phyloP scores from a whole-genome alignment of 192 early-diverging fungal genomes.

The Linnemannia elongata region DNA sequence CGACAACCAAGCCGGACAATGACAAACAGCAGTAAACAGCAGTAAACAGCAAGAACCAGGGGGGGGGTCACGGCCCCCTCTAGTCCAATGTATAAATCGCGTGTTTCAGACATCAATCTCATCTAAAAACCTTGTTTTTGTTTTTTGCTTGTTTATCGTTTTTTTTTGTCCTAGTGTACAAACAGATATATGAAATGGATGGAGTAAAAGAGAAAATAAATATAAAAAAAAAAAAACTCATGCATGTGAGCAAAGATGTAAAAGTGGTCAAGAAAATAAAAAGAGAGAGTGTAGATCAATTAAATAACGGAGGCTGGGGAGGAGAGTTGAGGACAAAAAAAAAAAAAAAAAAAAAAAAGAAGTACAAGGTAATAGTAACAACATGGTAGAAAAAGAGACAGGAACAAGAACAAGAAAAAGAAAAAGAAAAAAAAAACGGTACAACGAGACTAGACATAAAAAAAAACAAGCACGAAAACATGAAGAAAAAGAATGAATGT shows the following conservation, averaged over 20 bases:
- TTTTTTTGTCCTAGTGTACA: conserved; percentile 6
- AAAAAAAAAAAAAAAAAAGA: conserved; percentile 10
- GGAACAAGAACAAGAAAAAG: too few species aligned
- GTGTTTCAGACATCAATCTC: too few species aligned
- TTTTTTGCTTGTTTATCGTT: background rate
- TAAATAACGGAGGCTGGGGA: background rate
- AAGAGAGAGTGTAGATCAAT: background rate
- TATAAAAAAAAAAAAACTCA: background rate
- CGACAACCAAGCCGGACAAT: too few species aligned
- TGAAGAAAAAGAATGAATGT: background rate
- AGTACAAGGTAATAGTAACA: background rate
- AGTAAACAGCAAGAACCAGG: too few species aligned
- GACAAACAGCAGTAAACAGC: too few species aligned
- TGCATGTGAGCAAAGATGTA: too few species aligned
- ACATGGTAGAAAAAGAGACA: background rate
- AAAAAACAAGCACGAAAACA: background rate
- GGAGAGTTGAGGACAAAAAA: background rate
- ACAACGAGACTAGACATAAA: background rate
- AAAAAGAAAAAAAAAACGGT: background rate
- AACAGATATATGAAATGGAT: background rate
- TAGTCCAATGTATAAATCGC: too few species aligned
- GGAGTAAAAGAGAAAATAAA: background rate
- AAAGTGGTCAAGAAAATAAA: background rate
- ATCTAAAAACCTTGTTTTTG: too few species aligned
- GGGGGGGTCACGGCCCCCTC: too few species aligned